phyloP scores from a whole-genome alignment of 768 basidiomycete species.

The Hypholoma sublateritium region DNA sequence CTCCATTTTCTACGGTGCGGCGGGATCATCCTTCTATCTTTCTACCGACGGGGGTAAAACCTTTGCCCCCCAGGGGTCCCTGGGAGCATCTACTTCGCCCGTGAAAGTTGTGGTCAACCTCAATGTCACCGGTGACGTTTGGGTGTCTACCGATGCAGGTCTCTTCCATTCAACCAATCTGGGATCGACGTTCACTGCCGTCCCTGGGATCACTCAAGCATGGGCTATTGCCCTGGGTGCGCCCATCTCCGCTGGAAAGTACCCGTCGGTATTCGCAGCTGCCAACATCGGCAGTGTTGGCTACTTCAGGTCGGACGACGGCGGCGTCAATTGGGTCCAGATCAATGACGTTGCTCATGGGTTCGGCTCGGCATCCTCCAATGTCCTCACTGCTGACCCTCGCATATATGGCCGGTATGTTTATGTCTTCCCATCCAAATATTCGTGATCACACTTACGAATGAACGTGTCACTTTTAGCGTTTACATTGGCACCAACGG shows the following conservation, averaged over 20 bases:
- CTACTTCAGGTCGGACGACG: conserved; percentile 57
- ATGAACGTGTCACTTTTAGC: conserved; percentile 23
- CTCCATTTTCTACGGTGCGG: conserved; percentile 59
- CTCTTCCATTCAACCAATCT: conserved; percentile 58
- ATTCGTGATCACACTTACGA: not conserved
- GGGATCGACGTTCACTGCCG: conserved; percentile 47
- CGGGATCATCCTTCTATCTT: conserved; percentile 55
- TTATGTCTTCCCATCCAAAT: not conserved
- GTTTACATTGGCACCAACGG: conserved; percentile 65
- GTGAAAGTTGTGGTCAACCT: conserved; percentile 56
- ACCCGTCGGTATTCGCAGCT: conserved; percentile 56
- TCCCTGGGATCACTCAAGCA: conserved; percentile 47
- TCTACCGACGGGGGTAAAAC: conserved; percentile 57
- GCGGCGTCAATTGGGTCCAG: conserved; percentile 55
- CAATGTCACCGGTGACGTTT: conserved; percentile 55
- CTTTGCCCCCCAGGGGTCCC: conserved; percentile 40
- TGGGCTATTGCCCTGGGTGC: conserved; percentile 63
- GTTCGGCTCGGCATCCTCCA: conserved; percentile 50
- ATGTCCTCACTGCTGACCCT: conserved; percentile 51
- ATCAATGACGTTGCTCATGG: conserved; percentile 60
- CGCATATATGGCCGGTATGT: conserved; percentile 54
- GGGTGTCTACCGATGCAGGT: conserved; percentile 59
- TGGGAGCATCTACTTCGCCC: conserved; percentile 49
- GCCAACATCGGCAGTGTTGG: conserved; percentile 49
- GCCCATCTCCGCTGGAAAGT: conserved; percentile 43